A percentile compares a stretch with the other conserved stretches of the same genome.
phyloP scores from a whole-genome alignment of 2,329 filamentous ascomycete genomes.

The Aspergillus sp. region DNA sequence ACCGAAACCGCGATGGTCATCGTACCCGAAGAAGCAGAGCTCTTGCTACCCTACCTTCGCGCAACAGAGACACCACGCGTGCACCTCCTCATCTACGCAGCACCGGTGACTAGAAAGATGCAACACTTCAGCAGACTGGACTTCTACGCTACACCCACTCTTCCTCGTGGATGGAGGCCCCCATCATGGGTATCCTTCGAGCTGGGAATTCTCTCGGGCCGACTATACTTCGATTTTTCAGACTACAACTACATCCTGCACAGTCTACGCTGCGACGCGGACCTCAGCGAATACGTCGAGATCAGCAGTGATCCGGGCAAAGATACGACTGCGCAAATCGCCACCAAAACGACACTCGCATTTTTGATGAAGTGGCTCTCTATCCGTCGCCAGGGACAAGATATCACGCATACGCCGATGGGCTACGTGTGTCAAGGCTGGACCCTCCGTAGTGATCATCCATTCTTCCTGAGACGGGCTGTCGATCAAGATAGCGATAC shows the following conservation, averaged over 20 bases:
- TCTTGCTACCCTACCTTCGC: conserved; percentile 42
- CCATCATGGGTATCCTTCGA: conserved; percentile 51
- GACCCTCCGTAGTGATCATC: conserved; percentile 16
- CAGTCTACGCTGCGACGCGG: background rate
- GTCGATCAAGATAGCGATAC: background rate
- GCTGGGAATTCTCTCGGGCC: conserved; percentile 52
- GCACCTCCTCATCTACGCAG: conserved; percentile 50
- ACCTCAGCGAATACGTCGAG: background rate
- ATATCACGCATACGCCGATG: conserved; percentile 29
- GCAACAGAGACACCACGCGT: conserved; percentile 11
- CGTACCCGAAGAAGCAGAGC: conserved; percentile 56
- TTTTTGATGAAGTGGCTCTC: conserved; percentile 31
- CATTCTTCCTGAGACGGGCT: conserved; percentile 16
- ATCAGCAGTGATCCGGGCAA: background rate
- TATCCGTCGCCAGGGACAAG: conserved; percentile 26
- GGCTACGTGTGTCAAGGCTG: conserved; percentile 27
- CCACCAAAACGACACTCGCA: conserved; percentile 9
- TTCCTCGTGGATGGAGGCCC: conserved; percentile 34
- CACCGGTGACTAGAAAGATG: conserved; percentile 55
- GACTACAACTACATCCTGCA: conserved; percentile 13
- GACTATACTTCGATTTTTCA: conserved; percentile 43
- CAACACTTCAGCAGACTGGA: conserved; percentile 47
- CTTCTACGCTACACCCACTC: conserved; percentile 46
- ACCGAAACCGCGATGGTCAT: conserved; percentile 48
- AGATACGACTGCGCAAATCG: conserved; percentile 13